phyloP scores from a whole-genome alignment of 2,329 filamentous ascomycete species.

The Pseudocercospora pini-densiflorae region DNA sequence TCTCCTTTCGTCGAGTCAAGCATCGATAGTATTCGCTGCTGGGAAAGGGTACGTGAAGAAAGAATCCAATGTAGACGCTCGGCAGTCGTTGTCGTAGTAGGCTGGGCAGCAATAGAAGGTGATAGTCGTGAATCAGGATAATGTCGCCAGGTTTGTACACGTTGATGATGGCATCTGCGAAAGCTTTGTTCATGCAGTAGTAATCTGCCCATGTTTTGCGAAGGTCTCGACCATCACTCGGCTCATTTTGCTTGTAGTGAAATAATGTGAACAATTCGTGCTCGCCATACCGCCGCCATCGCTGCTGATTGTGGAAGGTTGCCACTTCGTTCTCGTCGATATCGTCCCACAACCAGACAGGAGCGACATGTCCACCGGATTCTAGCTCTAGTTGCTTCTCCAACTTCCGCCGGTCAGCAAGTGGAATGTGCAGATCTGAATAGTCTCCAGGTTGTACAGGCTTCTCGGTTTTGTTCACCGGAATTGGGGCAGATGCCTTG shows the following conservation, averaged over 20 bases:
- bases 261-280: slow-evolving; percentile 90
- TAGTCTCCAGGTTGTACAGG: slow-evolving; percentile 45
- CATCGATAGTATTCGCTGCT: slow-evolving; percentile 95
- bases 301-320: slow-evolving; percentile 76
- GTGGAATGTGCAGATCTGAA: slow-evolving; percentile 73
- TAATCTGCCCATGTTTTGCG: slow-evolving; percentile 90
- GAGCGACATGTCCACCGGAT: slow-evolving; percentile 77
- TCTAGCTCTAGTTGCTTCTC: slow-evolving; percentile 75
- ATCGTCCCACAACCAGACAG: slow-evolving; percentile 87
- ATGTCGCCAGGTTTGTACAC: slow-evolving; percentile 92
- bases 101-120: slow-evolving; percentile 85
- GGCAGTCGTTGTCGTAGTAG: slow-evolving; percentile 84
- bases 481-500: slow-evolving; percentile 78
- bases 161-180: slow-evolving; percentile 85
- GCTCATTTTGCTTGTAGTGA: slow-evolving; percentile 95
- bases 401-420: slow-evolving; percentile 71
- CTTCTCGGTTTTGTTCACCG: slow-evolving; percentile 64
- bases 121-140: slow-evolving; percentile 92
- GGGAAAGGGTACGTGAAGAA: slow-evolving; percentile 90
- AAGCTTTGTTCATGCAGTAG: slow-evolving; percentile 88
- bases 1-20: slow-evolving; percentile 83
- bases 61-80: slow-evolving; percentile 93
- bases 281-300: slow-evolving; percentile 91
- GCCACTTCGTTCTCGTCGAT: slow-evolving; percentile 69
- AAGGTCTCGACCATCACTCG: slow-evolving; percentile 80